Evolutionary conservation across 768 basidiomycete species (phyloP), one percentile per base, ranked within the genome.

Genomic region (Tulasnella sp.): DNA sequence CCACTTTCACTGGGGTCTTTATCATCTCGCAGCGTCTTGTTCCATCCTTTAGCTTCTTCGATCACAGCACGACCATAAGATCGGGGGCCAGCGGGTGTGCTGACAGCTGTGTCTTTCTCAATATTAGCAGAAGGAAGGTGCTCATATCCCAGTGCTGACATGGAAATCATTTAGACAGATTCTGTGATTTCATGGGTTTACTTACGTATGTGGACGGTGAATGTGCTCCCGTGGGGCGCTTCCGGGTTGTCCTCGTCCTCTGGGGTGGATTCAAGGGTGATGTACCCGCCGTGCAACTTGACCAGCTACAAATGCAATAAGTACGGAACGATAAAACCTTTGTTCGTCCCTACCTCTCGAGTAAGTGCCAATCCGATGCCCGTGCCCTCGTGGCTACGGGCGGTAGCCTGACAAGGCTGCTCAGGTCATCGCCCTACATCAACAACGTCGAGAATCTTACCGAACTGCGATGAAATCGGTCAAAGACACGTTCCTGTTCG

Each of bases 21-120:
- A 5, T 39, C 55, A 26, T 76, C 75, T 26, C 75, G 44, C 18
- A 44, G 35, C 11, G 20, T 39, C 80, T 39, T 44, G 32, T 80
- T 83, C 84, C 85, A 86, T 44, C 84, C 83, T 70, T 83, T 81
- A 0, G 84, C 85, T 77, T 86, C 85, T 35, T 85, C 84, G 29
- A 85, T 82, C 61, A 85, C 83, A 0, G 83, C 84, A 76, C 83
- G 79, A 4, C 83, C 85, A 73, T 85, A 85, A 18, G 78, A 57
- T 35, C 61, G 82, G 80, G 78, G 35, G 73, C 39, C 35, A 23
- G 9, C 37, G 16, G 73, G 78, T 20, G 48, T 35, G 35, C 35
- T 37, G 5, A 70, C 71, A 15, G 77, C 73, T 46, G 71, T 11
- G 61, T 76, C 61, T 10, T 79, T 79, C 23, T 84, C 82, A 9